Percentiles rank a stretch among this genome's conserved stretches.
These are phyloP conservation scores for Chaetomiaceae sp. DNA, from an alignment of 2,329 filamentous ascomycete species.

Conservation along the genomic window DNA sequence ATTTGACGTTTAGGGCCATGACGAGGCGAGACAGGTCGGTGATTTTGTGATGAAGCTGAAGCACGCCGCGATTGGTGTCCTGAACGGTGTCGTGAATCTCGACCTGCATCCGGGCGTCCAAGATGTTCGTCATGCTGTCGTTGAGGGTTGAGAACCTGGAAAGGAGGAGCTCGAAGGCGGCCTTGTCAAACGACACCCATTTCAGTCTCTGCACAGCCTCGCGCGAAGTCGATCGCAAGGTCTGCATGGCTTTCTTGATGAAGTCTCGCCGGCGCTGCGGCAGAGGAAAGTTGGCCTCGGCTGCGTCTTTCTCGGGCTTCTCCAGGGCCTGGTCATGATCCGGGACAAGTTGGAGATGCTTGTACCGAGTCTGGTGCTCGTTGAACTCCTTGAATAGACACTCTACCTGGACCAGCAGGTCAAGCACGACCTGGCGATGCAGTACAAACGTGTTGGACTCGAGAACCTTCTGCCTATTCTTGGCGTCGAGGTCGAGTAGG, in stretches of 20 bases:
- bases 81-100: slow-evolving; percentile 43
- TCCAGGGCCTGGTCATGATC: slow-evolving; percentile 32
- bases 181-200: slow-evolving; percentile 43
- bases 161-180: slow-evolving; percentile 39
- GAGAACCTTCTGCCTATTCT: slow-evolving; percentile 36
- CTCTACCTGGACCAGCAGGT: slow-evolving; percentile 41
- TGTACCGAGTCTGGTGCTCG: slow-evolving; percentile 36
- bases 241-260: slow-evolving; percentile 39
- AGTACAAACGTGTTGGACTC: slow-evolving; percentile 43
- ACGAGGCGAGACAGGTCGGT: slow-evolving; percentile 41
- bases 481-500: slow-evolving; percentile 38
- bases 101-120: slow-evolving; percentile 41
- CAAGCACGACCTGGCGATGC: slow-evolving; percentile 43
- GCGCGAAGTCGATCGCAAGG: slow-evolving; percentile 33
- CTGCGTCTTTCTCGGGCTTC: slow-evolving; percentile 39
- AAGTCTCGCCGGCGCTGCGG: slow-evolving; percentile 36
- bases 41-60: slow-evolving; percentile 42
- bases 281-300: slow-evolving; percentile 40
- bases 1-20: slow-evolving; percentile 39
- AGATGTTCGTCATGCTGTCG: slow-evolving; percentile 42
- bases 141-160: slow-evolving; percentile 40
- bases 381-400: slow-evolving; percentile 43
- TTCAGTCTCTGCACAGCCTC: slow-evolving; percentile 32
- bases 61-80: slow-evolving; percentile 41
- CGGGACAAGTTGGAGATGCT: slow-evolving; percentile 30